Conservation (phyloP, 2,329 filamentous ascomycete species). For the Claviceps africana region DNA sequence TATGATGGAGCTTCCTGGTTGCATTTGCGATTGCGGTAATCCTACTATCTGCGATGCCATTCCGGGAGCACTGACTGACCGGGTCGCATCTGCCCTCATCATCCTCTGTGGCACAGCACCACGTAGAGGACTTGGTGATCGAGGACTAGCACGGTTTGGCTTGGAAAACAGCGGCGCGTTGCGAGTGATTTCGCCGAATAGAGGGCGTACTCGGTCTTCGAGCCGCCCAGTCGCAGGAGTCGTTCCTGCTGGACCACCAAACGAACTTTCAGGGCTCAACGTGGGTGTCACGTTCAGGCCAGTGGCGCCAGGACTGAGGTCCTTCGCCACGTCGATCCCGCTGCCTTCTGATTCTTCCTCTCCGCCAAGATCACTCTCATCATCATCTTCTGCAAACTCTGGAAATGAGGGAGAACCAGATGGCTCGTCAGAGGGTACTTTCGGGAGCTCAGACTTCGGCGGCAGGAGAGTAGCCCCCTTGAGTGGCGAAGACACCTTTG, state of each 20-base stretch:
- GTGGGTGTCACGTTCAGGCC: conserved; percentile 32
- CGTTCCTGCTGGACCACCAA: conserved; percentile 33
- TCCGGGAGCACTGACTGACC: conserved; percentile 47
- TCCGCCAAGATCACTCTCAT: conserved; percentile 21
- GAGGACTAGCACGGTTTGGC: conserved; percentile 42
- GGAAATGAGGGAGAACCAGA: conserved; percentile 23
- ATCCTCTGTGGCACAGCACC: conserved; percentile 38
- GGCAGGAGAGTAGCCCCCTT: conserved; percentile 26
- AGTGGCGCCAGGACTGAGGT: conserved; percentile 39
- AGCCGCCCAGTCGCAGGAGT: conserved; percentile 14
- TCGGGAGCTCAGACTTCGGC: conserved; percentile 22
- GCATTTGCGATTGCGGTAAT: conserved; percentile 23
- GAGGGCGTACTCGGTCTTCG: conserved; percentile 21
- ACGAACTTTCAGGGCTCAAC: conserved; percentile 45
- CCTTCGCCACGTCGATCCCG: conserved; percentile 50
- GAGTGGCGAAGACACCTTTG: conserved; percentile 10
- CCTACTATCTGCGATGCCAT: conserved; percentile 41
- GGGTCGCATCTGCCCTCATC: conserved; percentile 32
- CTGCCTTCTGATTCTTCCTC: conserved; percentile 42
- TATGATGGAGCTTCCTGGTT: conserved; percentile 24
- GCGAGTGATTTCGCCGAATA: conserved; percentile 42
- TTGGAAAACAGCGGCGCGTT: conserved; percentile 41
- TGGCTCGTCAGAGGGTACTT: conserved; percentile 17
- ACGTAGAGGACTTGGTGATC: conserved; percentile 60
- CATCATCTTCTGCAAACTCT: conserved; percentile 27